phyloP scores from a whole-genome alignment of 306 rosid species.

The Amphicarpaea edgeworthii region DNA sequence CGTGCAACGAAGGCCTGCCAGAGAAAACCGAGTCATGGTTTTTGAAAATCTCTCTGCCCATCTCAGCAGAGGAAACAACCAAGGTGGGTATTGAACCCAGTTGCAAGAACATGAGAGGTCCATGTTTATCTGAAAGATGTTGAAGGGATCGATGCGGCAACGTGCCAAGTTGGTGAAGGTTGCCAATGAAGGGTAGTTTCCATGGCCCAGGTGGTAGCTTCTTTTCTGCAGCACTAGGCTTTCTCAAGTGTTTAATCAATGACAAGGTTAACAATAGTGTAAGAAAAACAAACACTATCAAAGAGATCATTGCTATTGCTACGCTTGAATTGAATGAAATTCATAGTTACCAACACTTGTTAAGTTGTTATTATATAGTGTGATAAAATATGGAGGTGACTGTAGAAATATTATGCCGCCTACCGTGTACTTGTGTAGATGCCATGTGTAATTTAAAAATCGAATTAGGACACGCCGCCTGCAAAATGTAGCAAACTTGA shows the following conservation, averaged over 20 bases:
- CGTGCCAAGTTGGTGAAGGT: conserved; percentile 58
- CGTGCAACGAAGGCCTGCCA: conserved; percentile 45
- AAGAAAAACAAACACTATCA: conserved; percentile 18
- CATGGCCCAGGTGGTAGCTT: conserved; percentile 56
- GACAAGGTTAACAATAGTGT: conserved; percentile 7
- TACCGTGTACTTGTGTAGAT: too few species aligned
- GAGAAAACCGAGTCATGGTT: conserved; percentile 55
- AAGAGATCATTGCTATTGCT: not conserved
- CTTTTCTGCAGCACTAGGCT: not conserved
- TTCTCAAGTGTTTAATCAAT: conserved; percentile 17
- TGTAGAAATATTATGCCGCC: too few species aligned
- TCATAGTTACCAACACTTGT: too few species aligned
- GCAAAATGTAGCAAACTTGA: too few species aligned
- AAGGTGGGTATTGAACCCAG: conserved; percentile 54
- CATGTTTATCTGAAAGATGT: conserved; percentile 43
- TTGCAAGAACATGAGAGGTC: conserved; percentile 63
- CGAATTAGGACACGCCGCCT: too few species aligned
- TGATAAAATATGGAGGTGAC: too few species aligned
- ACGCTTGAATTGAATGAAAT: too few species aligned
- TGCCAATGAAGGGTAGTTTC: conserved; percentile 62
- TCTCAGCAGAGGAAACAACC: conserved; percentile 56
- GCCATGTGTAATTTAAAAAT: too few species aligned
- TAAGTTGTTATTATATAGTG: too few species aligned
- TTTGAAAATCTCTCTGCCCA: conserved; percentile 57
- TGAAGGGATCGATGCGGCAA: conserved; percentile 49